Base-by-base conservation (phyloP, 1,139 yeast genomes). In the Taphrina betulina region DNA sequence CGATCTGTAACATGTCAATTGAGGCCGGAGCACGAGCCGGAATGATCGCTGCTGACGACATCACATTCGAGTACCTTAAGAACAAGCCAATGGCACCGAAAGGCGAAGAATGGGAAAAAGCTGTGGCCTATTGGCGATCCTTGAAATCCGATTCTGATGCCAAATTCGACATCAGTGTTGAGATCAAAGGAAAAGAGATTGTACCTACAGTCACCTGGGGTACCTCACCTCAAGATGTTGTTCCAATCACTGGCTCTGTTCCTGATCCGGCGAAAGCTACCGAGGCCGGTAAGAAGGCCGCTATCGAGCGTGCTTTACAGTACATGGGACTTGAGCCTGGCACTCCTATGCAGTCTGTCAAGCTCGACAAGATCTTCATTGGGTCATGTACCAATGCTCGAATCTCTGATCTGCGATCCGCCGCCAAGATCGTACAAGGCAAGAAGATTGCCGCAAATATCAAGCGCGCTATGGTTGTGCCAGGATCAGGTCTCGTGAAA, bases 1-100 rank as follows among this genome's bases (percentile, higher is more conserved):
- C 97, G 53, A 92, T 92, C 75, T 92, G 98, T 78, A 92, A 92
- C 71, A 92, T 92, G 98, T 83, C 96, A 44, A 90, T 92, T 66
- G 98, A 92, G 75, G 98, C 85, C 59, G 98, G 98, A 74, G 98
- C 98, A 26, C 84, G 98, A 74, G 98, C 98, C 22, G 98, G 98
- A 73, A 88, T 92, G 96, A 90, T 92, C 68, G 86, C 85, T 62
- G 98, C 98, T 10, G 98, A 92, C 69, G 84, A 89, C 63, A 81
- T 71, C 57, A 90, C 97, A 22, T 87, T 84, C 67, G 83, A 84
- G 57, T 92, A 92, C 72, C 78, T 92, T 65, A 82, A 90, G 73
- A 95, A 95, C 60, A 80, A 96, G 69, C 96, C 97, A 42, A 78
- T 92, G 65, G 94, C 96, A 60, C 98, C 98, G 68, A 78, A 78